phyloP scores from a whole-genome alignment of 2,329 filamentous ascomycete genomes.

The Sporothrix pallida region DNA sequence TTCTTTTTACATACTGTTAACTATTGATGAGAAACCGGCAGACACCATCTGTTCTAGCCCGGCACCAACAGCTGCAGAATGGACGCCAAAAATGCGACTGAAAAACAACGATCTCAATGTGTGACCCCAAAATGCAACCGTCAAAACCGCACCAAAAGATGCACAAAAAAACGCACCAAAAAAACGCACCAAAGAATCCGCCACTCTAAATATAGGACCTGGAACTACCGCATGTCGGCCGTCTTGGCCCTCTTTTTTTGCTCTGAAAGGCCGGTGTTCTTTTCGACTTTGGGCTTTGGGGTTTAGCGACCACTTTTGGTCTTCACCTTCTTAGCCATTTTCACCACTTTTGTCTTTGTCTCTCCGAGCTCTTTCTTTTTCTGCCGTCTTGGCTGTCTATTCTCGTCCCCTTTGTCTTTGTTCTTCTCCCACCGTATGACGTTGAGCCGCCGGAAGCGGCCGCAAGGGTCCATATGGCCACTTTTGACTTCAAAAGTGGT shows the following conservation, averaged over 20 bases:
- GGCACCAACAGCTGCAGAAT: too few species aligned
- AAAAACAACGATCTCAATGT: too few species aligned
- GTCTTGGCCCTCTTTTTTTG: background rate
- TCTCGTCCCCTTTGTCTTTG: background rate
- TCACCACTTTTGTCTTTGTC: too few species aligned
- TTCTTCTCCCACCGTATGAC: background rate
- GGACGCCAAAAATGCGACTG: background rate
- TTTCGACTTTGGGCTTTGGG: background rate
- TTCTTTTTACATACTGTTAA: too few species aligned
- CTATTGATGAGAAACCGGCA: too few species aligned
- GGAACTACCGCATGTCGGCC: background rate
- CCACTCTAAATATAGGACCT: slow-evolving; percentile 28
- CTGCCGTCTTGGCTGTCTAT: background rate
- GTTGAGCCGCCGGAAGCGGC: slow-evolving; percentile 7
- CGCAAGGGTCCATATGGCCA: background rate
- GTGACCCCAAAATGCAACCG: too few species aligned
- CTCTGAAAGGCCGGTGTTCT: background rate
- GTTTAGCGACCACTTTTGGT: too few species aligned
- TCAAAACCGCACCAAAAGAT: background rate
- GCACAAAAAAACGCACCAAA: background rate
- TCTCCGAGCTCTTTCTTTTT: background rate
- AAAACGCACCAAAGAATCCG: background rate
- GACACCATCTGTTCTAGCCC: too few species aligned
- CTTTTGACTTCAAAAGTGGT: background rate
- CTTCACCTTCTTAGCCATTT: too few species aligned